phyloP scores from a whole-genome alignment of 2,329 filamentous ascomycete species.

The Macrophomina tecta region DNA sequence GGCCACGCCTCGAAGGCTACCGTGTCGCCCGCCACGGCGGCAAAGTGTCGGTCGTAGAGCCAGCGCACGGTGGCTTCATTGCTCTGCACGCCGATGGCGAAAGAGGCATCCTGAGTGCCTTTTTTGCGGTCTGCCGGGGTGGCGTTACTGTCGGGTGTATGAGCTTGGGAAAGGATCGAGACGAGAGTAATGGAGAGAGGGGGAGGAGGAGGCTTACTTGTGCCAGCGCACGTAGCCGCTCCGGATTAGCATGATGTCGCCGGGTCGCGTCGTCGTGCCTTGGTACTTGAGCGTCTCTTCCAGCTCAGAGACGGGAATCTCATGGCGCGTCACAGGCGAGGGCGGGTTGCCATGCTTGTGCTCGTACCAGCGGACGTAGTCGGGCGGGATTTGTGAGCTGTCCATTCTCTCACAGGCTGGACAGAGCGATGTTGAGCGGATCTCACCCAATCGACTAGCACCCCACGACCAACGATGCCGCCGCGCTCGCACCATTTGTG shows the following conservation, averaged over 20 bases:
- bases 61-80: slow-evolving; percentile 13
- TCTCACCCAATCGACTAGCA: slow-evolving; percentile 8
- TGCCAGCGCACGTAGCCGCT: slow-evolving; percentile 49
- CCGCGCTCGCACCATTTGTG: slow-evolving; percentile 46
- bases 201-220: not conserved
- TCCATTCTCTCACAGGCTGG: not conserved
- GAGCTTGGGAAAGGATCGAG: not conserved
- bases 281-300: slow-evolving; percentile 9
- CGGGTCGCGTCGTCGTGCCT: slow-evolving; percentile 33
- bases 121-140: slow-evolving; percentile 1
- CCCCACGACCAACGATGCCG: slow-evolving; percentile 39
- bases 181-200: not conserved
- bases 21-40: slow-evolving; percentile 38
- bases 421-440: not conserved
- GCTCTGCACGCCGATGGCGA: slow-evolving; percentile 2
- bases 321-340: not conserved
- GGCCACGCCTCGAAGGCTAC: slow-evolving; percentile 38
- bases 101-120: not conserved
- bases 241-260: slow-evolving; percentile 45
- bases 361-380: slow-evolving; percentile 16
- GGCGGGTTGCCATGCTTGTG: slow-evolving; percentile 11
- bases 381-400: not conserved
- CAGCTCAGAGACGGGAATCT: slow-evolving; percentile 8
- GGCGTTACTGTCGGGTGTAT: not conserved
- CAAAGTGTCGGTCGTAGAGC: slow-evolving; percentile 27